phyloP scores from a whole-genome alignment of 2,329 filamentous ascomycete genomes.

The Ascochyta pisi region DNA sequence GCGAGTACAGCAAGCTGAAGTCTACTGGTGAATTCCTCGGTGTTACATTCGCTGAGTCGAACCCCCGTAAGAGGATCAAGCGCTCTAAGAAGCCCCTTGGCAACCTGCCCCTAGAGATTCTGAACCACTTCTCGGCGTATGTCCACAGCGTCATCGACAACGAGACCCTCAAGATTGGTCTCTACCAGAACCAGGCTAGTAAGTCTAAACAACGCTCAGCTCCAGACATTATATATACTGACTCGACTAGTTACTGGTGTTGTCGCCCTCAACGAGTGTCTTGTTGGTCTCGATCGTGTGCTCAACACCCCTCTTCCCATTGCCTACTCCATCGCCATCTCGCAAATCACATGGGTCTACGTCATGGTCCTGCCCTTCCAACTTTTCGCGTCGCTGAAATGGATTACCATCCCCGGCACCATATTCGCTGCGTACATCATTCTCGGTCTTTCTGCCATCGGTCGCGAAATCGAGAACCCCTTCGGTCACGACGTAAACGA shows the following conservation, averaged over 20 bases:
- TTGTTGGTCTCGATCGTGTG: constrained; percentile 77
- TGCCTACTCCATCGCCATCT: constrained; percentile 83
- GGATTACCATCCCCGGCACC: constrained; percentile 81
- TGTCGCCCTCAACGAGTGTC: constrained; percentile 71
- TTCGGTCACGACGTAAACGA: constrained; percentile 87
- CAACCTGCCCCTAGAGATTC: constrained; percentile 82
- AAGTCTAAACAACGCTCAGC: constrained; percentile 14
- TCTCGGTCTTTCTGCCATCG: constrained; percentile 77
- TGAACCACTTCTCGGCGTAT: constrained; percentile 73
- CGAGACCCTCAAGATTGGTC: constrained; percentile 62
- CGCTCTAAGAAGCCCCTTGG: constrained; percentile 74
- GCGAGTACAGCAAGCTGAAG: constrained; percentile 59
- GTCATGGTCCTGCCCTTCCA: constrained; percentile 83
- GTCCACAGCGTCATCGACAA: constrained; percentile 67
- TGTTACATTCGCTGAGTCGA: constrained; percentile 76
- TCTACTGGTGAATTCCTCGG: constrained; percentile 75
- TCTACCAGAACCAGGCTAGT: constrained; percentile 65
- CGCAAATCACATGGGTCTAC: constrained; percentile 87
- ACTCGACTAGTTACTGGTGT: constrained; percentile 62
- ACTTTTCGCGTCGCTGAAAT: constrained; percentile 67
- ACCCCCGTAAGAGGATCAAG: constrained; percentile 80
- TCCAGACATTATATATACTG: neutral
- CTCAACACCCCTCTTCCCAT: constrained; percentile 82
- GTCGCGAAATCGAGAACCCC: constrained; percentile 83
- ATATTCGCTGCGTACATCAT: constrained; percentile 81